These are phyloP conservation scores for Westerdykella aurantiaca DNA, from an alignment of 2,329 filamentous ascomycete genomes.

Conservation along the genomic window DNA sequence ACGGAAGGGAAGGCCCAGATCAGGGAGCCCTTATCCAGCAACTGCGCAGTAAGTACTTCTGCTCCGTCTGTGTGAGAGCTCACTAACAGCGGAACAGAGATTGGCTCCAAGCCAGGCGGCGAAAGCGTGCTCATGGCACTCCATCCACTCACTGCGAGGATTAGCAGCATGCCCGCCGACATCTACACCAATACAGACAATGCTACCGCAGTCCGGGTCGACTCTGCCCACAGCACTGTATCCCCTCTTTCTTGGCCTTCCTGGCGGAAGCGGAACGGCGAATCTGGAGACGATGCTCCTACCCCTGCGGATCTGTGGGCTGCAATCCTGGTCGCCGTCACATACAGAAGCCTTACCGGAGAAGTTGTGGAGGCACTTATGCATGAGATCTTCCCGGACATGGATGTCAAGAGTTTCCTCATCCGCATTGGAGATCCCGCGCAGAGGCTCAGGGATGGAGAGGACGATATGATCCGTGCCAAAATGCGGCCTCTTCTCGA, in stretches of 20 bases:
- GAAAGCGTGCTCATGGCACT: neutral
- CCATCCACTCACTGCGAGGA: neutral
- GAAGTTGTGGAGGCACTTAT: constrained; percentile 11
- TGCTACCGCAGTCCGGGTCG: neutral
- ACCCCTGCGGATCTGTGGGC: constrained; percentile 11
- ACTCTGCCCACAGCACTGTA: neutral
- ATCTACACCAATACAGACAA: neutral
- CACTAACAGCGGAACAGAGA: neutral
- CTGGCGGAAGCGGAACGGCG: neutral
- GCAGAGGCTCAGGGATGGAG: constrained; percentile 6
- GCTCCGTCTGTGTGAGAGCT: neutral
- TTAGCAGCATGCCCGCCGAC: constrained; percentile 2
- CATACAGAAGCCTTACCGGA: constrained; percentile 6
- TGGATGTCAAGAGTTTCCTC: constrained; percentile 11
- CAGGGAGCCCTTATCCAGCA: constrained; percentile 8
- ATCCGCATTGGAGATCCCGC: constrained; percentile 13
- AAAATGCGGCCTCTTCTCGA: constrained; percentile 10
- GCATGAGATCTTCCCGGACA: constrained; percentile 6
- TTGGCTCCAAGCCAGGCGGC: neutral
- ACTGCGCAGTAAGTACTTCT: constrained; percentile 8
- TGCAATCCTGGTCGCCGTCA: constrained; percentile 10
- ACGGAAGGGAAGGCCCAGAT: neutral
- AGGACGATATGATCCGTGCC: constrained; percentile 8
- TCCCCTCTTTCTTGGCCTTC: neutral
- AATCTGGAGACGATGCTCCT: neutral